Percentiles rank a stretch among this genome's conserved stretches.
These are phyloP conservation scores for Dendrobium huoshanense DNA, from an alignment of 106 monocot species.

Conservation along the genomic window DNA sequence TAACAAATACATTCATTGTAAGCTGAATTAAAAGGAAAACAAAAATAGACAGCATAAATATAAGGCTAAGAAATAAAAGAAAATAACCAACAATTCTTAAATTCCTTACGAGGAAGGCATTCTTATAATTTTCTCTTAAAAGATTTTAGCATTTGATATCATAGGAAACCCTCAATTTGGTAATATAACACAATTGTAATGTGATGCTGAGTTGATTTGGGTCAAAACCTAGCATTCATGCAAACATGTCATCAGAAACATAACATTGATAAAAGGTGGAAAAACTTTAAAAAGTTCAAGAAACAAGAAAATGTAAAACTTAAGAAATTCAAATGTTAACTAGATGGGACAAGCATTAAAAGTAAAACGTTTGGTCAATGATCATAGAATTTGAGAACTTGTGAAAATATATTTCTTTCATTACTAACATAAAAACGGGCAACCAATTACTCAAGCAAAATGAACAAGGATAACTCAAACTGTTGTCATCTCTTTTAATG, in stretches of 20 bases:
- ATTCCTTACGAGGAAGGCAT: neutral
- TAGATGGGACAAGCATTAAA: neutral
- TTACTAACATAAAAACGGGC: too few species aligned
- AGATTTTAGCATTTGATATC: neutral
- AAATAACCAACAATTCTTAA: neutral
- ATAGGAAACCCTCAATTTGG: neutral
- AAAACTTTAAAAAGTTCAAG: neutral
- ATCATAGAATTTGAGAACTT: too few species aligned
- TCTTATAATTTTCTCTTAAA: neutral
- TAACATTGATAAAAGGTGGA: neutral
- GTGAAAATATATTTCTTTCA: too few species aligned
- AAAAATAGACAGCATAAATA: neutral
- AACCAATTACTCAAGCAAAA: too few species aligned
- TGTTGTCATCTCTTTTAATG: too few species aligned
- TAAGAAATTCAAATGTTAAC: neutral
- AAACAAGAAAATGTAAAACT: neutral
- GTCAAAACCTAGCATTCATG: neutral
- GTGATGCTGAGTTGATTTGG: neutral
- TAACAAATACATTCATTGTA: neutral
- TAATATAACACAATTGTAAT: neutral
- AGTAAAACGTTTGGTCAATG: too few species aligned
- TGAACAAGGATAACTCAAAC: too few species aligned
- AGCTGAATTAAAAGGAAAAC: neutral
- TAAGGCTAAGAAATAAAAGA: neutral
- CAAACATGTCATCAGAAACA: neutral